A percentile compares a stretch with the other conserved stretches of the same genome.
These are phyloP conservation scores for Juncus inflexus DNA, from an alignment of 176 grass and related monocot species.

Conservation along the genomic window DNA sequence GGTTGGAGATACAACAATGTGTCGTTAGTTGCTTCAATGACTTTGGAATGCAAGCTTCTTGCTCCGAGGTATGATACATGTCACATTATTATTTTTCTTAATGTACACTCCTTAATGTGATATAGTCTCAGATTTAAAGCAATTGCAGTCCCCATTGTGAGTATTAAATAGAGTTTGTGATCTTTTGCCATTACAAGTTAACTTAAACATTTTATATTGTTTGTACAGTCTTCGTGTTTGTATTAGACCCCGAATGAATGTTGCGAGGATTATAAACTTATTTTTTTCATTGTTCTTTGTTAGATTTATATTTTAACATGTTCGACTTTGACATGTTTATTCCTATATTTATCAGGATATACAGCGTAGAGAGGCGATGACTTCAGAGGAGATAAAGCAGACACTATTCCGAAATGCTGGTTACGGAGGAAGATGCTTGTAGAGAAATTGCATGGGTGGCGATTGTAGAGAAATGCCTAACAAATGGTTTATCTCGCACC, in stretches of 20 bases:
- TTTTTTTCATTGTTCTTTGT: not conserved
- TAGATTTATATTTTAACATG: not conserved
- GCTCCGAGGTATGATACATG: slow-evolving; percentile 57
- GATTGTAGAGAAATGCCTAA: slow-evolving; percentile 27
- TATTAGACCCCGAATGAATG: too few species aligned
- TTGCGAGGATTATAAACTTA: too few species aligned
- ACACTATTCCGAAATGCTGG: slow-evolving; percentile 87
- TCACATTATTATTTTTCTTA: not conserved
- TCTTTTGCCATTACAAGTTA: too few species aligned
- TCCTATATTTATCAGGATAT: slow-evolving; percentile 20
- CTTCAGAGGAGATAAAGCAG: slow-evolving; percentile 72
- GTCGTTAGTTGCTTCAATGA: slow-evolving; percentile 98
- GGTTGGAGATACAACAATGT: slow-evolving; percentile 94
- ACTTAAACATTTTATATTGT: too few species aligned
- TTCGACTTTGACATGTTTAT: not conserved
- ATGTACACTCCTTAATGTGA: not conserved
- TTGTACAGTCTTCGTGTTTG: too few species aligned
- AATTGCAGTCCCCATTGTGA: not conserved
- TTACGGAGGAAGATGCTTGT: slow-evolving; percentile 89
- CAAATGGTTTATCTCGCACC: slow-evolving; percentile 29
- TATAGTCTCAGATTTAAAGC: not conserved
- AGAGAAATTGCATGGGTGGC: slow-evolving; percentile 31
- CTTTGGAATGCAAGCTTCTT: slow-evolving; percentile 94
- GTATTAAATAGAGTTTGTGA: too few species aligned
- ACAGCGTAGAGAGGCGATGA: slow-evolving; percentile 64